Base-by-base conservation (phyloP, 345 rosid species). In the Toxicodendron radicans region DNA sequence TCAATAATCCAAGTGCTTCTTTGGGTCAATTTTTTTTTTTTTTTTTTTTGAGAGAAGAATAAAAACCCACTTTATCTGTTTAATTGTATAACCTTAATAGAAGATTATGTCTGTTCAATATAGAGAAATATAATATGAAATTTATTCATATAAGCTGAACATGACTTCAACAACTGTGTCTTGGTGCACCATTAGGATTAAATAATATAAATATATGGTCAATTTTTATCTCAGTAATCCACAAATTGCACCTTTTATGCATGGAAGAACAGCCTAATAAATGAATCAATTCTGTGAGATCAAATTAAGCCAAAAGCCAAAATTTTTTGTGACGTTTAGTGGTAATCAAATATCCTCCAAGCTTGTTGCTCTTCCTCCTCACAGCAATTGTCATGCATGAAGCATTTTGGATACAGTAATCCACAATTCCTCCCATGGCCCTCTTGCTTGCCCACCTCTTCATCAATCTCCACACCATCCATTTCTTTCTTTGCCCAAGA, bases 301-400 rank as follows among this genome's bases (percentile, higher is more conserved):
- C 11, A 52, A 64, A 38, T 81, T 79, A 95, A 81, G 99, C 99
- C 58, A 92, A 81, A 58, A 91, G 97, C 99, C 99, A 95, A 75
- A 95, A 95, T 10, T 90, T 91, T 53, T 87, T 92, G 82, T 91
- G 99, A 62, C 97, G 87, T 71, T 92, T 92, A 33, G 94, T 95
- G 74, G 99, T 95, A 77, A 95, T 95, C 83, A 88, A 84, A 86
- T 92, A 92, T 58, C 97, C 97, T 0, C 97, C 99, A 20, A 83
- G 87, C 64, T 84, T 85, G 62, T 81, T 88, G 79, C 88, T 89
- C 85, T 92, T 92, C 63, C 90, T 89, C 75, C 94, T 87, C 61
- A 91, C 97, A 0, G 92, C 97, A 71, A 95, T 85, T 0, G 99
- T 84, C 94, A 92, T 86, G 83, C 99, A 91, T 23, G 85, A 74